phyloP scores from a whole-genome alignment of 2,329 filamentous ascomycete species.

The Fusarium sarcochroum region DNA sequence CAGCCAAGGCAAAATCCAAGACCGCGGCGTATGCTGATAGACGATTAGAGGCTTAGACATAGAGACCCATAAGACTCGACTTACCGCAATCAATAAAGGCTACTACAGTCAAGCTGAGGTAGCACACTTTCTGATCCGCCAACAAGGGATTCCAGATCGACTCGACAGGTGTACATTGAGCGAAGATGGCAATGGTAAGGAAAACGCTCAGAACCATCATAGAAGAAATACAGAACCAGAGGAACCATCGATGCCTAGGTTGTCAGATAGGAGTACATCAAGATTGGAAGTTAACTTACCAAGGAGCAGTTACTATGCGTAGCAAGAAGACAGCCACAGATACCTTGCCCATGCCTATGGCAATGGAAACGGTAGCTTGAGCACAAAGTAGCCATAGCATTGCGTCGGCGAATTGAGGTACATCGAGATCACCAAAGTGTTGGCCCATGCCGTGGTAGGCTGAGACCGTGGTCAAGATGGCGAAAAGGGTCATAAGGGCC shows the following conservation, averaged over 20 bases:
- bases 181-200: background rate
- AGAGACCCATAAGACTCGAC: background rate
- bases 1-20: conserved; percentile 4
- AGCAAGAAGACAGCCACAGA: conserved; percentile 6
- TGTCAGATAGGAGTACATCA: no score
- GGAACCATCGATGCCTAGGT: background rate
- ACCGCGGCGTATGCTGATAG: background rate
- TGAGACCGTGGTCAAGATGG: background rate
- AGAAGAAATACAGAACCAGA: background rate
- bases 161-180: conserved; percentile 1
- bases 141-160: conserved; percentile 5
- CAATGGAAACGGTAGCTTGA: background rate
- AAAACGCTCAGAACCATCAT: conserved; percentile 2
- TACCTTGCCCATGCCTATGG: conserved; percentile 4
- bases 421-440: background rate
- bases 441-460: background rate
- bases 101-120: background rate
- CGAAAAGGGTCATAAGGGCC: background rate
- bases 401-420: background rate
- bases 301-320: background rate
- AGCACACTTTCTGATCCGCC: background rate
- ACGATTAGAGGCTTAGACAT: no score
- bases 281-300: background rate
- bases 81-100: conserved; percentile 1
- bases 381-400: conserved; percentile 2